phyloP scores from a whole-genome alignment of 2,329 filamentous ascomycete species.

The Xylariaceae sp. region DNA sequence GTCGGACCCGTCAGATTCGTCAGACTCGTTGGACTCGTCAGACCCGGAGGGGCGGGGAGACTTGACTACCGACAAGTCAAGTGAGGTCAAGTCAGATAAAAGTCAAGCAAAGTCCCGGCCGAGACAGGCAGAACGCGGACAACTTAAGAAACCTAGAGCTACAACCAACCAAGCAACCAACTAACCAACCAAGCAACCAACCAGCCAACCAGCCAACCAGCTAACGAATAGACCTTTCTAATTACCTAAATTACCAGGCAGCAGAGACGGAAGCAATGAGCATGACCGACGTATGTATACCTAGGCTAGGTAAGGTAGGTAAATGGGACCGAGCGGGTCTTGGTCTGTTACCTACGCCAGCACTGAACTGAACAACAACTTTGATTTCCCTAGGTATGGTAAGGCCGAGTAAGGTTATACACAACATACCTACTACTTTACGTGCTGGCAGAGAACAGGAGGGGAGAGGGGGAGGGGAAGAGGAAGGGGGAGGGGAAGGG shows the following conservation, averaged over 20 bases:
- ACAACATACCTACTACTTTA: no score
- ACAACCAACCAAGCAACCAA: no score
- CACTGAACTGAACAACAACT: conserved; percentile 7
- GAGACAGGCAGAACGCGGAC: conserved; percentile 13
- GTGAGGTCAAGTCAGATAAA: neutral
- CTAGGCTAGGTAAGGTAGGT: neutral
- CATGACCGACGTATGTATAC: conserved; percentile 13
- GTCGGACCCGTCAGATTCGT: conserved; percentile 3
- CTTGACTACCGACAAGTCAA: conserved; percentile 20
- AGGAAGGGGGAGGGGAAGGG: no score
- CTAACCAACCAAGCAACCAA: no score
- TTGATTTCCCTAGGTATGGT: no score
- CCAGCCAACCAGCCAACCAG: no score
- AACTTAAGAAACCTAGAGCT: no score
- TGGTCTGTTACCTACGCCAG: conserved; percentile 21
- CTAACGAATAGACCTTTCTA: conserved; percentile 1
- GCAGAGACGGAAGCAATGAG: conserved; percentile 11
- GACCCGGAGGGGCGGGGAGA: conserved; percentile 8
- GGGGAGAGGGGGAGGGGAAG: no score
- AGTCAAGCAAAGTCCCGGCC: conserved; percentile 13
- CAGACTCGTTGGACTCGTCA: neutral
- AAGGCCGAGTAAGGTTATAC: no score
- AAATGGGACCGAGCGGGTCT: conserved; percentile 17
- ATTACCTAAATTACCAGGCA: neutral
- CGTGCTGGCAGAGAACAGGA: no score